Conservation (phyloP, 345 rosid species). For the Triadica sebifera region DNA sequence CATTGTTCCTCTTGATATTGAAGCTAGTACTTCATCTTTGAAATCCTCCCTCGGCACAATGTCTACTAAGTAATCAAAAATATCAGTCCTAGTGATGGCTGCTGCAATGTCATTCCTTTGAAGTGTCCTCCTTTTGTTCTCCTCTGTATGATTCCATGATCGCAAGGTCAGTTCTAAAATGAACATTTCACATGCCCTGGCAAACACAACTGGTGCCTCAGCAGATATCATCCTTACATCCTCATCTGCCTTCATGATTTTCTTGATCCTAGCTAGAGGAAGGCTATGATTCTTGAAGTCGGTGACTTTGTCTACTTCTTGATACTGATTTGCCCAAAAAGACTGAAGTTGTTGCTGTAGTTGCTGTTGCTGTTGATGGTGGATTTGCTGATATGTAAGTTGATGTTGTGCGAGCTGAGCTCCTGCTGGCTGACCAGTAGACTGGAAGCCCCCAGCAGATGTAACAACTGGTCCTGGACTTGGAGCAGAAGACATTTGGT, state of each 20-base stretch:
- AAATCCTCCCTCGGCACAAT: slow-evolving; percentile 94
- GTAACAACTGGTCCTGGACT: slow-evolving; percentile 42
- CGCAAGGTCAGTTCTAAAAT: slow-evolving; percentile 83
- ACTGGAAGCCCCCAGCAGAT: slow-evolving; percentile 44
- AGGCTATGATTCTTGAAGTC: slow-evolving; percentile 96
- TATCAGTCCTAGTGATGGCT: slow-evolving; percentile 89
- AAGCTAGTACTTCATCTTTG: slow-evolving; percentile 72
- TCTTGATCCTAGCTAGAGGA: slow-evolving; percentile 93
- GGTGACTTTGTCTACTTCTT: slow-evolving; percentile 70
- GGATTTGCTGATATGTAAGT: slow-evolving; percentile 79
- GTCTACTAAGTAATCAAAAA: slow-evolving; percentile 89
- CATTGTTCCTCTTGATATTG: slow-evolving; percentile 55
- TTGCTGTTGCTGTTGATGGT: slow-evolving; percentile 92
- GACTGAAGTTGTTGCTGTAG: slow-evolving; percentile 81
- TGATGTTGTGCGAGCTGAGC: slow-evolving; percentile 63
- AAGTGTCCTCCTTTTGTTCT: slow-evolving; percentile 90
- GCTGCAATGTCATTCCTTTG: slow-evolving; percentile 97
- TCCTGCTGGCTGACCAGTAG: slow-evolving; percentile 48
- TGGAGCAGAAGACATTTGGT: slow-evolving; percentile 48
- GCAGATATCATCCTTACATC: slow-evolving; percentile 98
- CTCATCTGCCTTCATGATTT: slow-evolving; percentile 98
- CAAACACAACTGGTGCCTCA: slow-evolving; percentile 92
- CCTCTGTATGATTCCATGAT: slow-evolving; percentile 97
- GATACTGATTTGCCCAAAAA: slow-evolving; percentile 82
- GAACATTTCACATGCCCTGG: slow-evolving; percentile 98